These are phyloP conservation scores for Phytophthora sansomeana DNA, from an alignment of 352 stramenopile genomes.

Conservation along the genomic window DNA sequence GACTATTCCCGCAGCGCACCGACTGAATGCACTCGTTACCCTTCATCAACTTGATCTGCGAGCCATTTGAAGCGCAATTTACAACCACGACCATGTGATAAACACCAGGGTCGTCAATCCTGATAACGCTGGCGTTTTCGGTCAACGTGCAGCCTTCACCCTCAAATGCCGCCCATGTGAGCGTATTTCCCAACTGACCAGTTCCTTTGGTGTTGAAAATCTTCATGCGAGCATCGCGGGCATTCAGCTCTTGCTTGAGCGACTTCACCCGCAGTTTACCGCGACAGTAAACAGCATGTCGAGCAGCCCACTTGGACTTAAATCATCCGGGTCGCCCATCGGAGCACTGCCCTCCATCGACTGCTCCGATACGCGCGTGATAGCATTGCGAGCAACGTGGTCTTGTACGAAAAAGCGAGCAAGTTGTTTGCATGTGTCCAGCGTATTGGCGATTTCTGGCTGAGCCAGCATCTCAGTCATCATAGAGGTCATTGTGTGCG, in stretches of 20 bases:
- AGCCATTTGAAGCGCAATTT: neutral
- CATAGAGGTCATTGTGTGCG: too few species aligned
- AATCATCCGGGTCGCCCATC: too few species aligned
- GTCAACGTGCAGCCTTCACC: neutral
- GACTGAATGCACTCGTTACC: neutral
- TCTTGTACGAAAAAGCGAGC: too few species aligned
- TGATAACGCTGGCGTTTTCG: neutral
- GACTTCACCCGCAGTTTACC: too few species aligned
- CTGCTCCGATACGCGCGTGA: too few species aligned
- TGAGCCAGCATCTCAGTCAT: too few species aligned
- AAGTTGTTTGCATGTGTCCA: too few species aligned
- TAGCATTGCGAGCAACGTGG: too few species aligned
- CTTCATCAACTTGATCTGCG: slow-evolving; percentile 2
- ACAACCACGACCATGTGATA: neutral
- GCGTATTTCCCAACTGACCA: neutral
- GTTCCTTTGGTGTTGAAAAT: slow-evolving; percentile 1
- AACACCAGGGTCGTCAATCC: neutral
- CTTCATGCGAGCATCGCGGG: neutral
- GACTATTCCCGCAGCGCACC: neutral
- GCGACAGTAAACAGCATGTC: too few species aligned
- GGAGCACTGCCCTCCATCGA: too few species aligned
- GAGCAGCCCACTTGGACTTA: too few species aligned
- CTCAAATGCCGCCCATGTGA: neutral
- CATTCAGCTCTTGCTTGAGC: neutral
- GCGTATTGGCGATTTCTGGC: too few species aligned